phyloP scores from a whole-genome alignment of 176 grass and related monocot species.

The Hordeum vulgare region DNA sequence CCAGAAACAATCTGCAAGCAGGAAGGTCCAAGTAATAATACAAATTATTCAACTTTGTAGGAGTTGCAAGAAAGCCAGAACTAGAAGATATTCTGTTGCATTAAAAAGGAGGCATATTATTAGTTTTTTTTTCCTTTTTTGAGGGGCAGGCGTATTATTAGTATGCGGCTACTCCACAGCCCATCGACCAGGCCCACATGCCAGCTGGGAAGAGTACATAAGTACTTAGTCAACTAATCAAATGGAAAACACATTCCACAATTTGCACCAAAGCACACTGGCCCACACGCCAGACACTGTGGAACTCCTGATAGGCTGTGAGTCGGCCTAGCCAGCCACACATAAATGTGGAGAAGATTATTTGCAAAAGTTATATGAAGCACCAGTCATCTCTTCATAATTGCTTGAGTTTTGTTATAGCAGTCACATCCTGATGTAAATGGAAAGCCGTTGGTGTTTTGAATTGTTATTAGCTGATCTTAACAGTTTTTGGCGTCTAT shows the following conservation, averaged over 20 bases:
- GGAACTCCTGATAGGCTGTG: no score
- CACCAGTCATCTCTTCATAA: neutral
- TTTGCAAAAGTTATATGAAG: neutral
- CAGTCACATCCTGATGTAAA: neutral
- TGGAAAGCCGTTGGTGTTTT: neutral
- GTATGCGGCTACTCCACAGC: neutral
- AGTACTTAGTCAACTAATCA: no score
- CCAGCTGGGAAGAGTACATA: no score
- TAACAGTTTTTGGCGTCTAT: neutral
- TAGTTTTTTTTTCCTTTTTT: no score
- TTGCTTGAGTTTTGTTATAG: neutral
- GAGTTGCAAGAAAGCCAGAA: neutral
- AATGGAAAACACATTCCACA: no score
- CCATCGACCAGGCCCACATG: no score
- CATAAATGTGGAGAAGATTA: neutral
- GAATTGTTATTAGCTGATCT: neutral
- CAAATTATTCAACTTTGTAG: neutral
- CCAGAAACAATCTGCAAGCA: constrained; percentile 75
- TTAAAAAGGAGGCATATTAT: neutral
- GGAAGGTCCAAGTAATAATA: neutral
- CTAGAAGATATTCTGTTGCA: neutral
- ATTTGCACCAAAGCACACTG: no score
- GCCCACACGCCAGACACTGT: no score
- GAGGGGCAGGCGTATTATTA: neutral
- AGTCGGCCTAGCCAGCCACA: no score